Base-by-base conservation (phyloP, 495 filamentous ascomycete genomes). In the Trichoderma erinaceum region DNA sequence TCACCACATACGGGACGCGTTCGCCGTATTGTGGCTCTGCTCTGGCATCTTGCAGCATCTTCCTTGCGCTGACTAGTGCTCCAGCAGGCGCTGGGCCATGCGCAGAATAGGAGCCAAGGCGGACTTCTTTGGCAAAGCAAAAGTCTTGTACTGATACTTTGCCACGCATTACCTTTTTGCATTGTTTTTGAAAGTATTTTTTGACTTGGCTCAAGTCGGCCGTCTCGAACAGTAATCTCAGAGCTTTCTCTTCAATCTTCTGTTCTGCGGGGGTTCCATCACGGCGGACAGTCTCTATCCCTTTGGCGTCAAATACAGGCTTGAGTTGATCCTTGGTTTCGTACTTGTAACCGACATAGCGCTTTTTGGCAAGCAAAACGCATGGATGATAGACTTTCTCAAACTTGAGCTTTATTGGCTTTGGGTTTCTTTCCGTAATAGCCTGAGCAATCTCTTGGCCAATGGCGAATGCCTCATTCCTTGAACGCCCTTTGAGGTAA, bases 301-400 rank as follows among this genome's bases (percentile, higher is more conserved):
- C 95, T 75, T 99, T 99, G 56, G 96, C 95, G 74, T 99, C 95
- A 70, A 99, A 98, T 23, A 96, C 92, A 25, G 95, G 96, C 69
- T 90, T 87, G 23, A 76, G 81, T 74, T 99, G 94, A 21, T 84
- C 78, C 32, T 84, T 86, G 69, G 84, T 85, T 74, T 99, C 95
- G 78, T 96, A 99, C 75, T 96, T 97, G 82, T 96, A 97, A 27
- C 95, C 95, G 44, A 97, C 96, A 73, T 99, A 99, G 46, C 95
- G 90, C 77, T 99, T 99, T 80, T 98, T 99, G 29, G 96, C 92
- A 0, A 99, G 85, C 4, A 99, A 84, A 0, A 97, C 87, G 73
- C 93, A 97, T 0, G 95, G 96, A 66, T 92, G 88, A 76, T 99
- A 99, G 15, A 99, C 95, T 73, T 99, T 99, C 78, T 99, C 96